Evolutionary conservation across 2,329 filamentous ascomycete species (phyloP).

Genomic region (Phyllachora maydis): DNA sequence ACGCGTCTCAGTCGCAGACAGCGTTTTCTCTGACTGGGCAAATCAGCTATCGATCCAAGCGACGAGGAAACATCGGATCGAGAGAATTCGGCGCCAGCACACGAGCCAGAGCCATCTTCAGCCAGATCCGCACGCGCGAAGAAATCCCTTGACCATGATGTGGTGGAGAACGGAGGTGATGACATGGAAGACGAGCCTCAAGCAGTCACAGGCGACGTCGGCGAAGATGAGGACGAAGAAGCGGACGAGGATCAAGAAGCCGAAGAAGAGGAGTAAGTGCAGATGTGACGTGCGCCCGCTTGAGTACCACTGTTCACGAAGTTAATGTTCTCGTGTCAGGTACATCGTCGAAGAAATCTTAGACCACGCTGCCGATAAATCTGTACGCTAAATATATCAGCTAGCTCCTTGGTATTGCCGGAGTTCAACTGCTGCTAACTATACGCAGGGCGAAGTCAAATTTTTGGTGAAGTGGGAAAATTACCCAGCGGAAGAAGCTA

Average conservation of each 20-base stretch:
- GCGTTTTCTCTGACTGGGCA: too few species aligned
- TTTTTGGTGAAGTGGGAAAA: constrained; percentile 71
- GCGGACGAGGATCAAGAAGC: constrained; percentile 11
- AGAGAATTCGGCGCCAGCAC: too few species aligned
- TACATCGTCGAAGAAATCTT: constrained; percentile 59
- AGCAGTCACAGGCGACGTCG: constrained; percentile 1
- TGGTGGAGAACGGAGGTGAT: constrained; percentile 4
- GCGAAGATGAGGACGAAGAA: constrained; percentile 5
- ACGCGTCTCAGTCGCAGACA: too few species aligned
- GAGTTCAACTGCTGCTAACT: constrained; percentile 1
- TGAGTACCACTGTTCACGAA: constrained; percentile 7
- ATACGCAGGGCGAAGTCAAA: constrained; percentile 22
- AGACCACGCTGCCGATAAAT: constrained; percentile 37
- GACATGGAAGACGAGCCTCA: constrained; percentile 7
- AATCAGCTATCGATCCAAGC: too few species aligned
- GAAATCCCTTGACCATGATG: constrained; percentile 2
- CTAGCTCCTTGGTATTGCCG: not conserved
- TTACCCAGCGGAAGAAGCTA: constrained; percentile 52
- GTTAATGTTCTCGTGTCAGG: too few species aligned
- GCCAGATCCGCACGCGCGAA: constrained; percentile 1
- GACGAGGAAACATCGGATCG: too few species aligned
- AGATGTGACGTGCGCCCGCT: constrained; percentile 2
- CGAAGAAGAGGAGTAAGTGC: constrained; percentile 14
- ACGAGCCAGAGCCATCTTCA: too few species aligned
- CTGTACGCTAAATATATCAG: constrained; percentile 18